Percentiles rank a stretch among this genome's conserved stretches.
Conservation (phyloP, 2,329 filamentous ascomycete genomes). For the Trichoderma sp. region DNA sequence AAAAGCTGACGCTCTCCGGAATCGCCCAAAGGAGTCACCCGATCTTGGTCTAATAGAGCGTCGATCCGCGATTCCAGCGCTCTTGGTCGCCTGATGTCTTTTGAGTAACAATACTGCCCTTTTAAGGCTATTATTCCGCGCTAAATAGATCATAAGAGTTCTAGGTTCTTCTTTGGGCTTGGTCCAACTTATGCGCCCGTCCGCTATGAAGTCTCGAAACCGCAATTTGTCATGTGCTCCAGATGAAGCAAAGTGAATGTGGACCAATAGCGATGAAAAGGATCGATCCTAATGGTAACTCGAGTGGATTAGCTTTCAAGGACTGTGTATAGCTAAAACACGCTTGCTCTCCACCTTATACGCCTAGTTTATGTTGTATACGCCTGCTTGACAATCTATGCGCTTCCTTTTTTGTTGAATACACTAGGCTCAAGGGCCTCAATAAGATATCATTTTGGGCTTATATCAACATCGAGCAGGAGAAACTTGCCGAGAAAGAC, state of each 20-base stretch:
- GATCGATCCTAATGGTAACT: background rate
- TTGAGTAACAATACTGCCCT: background rate
- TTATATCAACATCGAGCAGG: no score
- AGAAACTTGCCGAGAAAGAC: no score
- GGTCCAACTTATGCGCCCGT: background rate
- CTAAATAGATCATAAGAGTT: background rate
- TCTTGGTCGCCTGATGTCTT: background rate
- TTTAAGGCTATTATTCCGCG: background rate
- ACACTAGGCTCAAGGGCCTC: background rate
- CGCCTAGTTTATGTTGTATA: background rate
- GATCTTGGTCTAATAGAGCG: background rate
- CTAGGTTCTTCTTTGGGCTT: background rate
- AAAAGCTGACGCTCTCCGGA: background rate
- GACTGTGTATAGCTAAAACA: background rate
- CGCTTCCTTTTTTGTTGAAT: background rate
- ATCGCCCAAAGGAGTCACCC: background rate
- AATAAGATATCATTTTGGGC: no score
- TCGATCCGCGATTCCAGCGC: background rate
- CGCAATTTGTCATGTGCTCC: background rate
- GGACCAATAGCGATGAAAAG: background rate
- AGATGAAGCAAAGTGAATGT: background rate
- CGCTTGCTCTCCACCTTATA: background rate
- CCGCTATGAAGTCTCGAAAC: background rate
- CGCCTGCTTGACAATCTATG: background rate
- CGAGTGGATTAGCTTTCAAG: background rate